These are phyloP conservation scores for Cairneyella variabilis DNA, from an alignment of 495 filamentous ascomycete genomes.

Conservation along the genomic window DNA sequence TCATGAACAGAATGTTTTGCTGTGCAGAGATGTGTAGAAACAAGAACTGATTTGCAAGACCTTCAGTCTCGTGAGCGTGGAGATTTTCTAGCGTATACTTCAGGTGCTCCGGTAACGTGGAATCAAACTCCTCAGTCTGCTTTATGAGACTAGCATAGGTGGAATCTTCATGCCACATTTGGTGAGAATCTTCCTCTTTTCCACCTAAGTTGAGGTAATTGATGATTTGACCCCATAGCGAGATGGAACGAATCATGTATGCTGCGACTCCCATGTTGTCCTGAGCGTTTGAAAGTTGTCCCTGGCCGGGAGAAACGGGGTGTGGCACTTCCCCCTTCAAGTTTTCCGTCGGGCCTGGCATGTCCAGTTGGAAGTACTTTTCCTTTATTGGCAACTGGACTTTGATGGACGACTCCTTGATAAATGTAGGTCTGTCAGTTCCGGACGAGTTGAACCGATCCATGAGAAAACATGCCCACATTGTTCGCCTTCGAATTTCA, in stretches of 20 bases:
- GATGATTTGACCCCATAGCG: slow-evolving; percentile 86
- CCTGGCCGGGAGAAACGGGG: slow-evolving; percentile 56
- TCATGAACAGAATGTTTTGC: slow-evolving; percentile 86
- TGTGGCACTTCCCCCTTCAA: slow-evolving; percentile 70
- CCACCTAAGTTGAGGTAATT: slow-evolving; percentile 89
- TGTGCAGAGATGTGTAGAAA: slow-evolving; percentile 87
- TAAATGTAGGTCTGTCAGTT: slow-evolving; percentile 88
- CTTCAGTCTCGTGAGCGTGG: slow-evolving; percentile 75
- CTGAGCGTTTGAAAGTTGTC: slow-evolving; percentile 60
- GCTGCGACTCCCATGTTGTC: slow-evolving; percentile 94
- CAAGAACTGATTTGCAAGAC: slow-evolving; percentile 87
- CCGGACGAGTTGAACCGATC: slow-evolving; percentile 96
- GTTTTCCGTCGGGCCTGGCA: slow-evolving; percentile 82
- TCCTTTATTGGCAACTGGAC: slow-evolving; percentile 91
- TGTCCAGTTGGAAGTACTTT: slow-evolving; percentile 84
- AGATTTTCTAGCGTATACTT: slow-evolving; percentile 79
- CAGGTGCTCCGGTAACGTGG: slow-evolving; percentile 64
- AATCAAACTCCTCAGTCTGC: slow-evolving; percentile 66
- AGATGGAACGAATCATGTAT: slow-evolving; percentile 82
- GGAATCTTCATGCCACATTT: slow-evolving; percentile 80
- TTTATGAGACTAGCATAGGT: slow-evolving; percentile 66
- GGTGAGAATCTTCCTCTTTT: slow-evolving; percentile 69
- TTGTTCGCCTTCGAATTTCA: slow-evolving; percentile 86
- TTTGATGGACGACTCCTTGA: slow-evolving; percentile 81
- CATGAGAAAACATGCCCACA: slow-evolving; percentile 98